Evolutionary conservation across 169 alveolate genomes (phyloP), one percentile per base, ranked within the genome.

Genomic region (Amoebophrya sp.): DNA sequence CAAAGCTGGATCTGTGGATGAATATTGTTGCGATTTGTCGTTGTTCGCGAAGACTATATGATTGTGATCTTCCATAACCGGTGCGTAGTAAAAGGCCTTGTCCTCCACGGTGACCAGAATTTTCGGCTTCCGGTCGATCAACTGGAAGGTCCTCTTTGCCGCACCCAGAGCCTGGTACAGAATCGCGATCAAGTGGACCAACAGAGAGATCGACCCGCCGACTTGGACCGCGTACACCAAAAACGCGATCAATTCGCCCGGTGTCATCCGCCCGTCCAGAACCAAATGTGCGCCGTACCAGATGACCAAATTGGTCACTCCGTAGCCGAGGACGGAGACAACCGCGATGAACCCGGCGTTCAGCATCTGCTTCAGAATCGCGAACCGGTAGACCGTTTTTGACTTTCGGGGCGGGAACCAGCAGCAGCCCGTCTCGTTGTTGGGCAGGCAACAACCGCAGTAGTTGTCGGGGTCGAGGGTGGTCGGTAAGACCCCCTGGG

Each of bases 211-310:
- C 32, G 32, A 7, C 10, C 83, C 83, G 7, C 83, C 83, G 32
- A 66, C 83, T 25, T 66, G 83, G 10, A 66, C 83, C 35, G 83
- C 83, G 83, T 66, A 66, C 32, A 66, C 83, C 32, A 66, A 25
- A 66, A 66, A 66, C 7, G 83, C 83, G 35, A 66, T n/a, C 35
- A 66, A 25, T 0, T 66, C 83, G 1, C 91, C 91, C 0, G 91
- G 91, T 0, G 66, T 25, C 91, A 89, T 89, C 10, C 12, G 41
- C 39, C 91, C 91, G 29, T 39, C 47, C 40, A 89, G 91, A 25
- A 89, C 91, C 83, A 89, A 77, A n/a, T 66, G 83, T 18, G 91
- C 91, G 66, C 91, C 91, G 77, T 89, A 47, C 91, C 91, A 89
- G 55, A 89, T n/a, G 35, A 66, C 35, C 83, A 66, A 25, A 3